Conservation (phyloP, 495 filamentous ascomycete species). For the Tuber indicum region DNA sequence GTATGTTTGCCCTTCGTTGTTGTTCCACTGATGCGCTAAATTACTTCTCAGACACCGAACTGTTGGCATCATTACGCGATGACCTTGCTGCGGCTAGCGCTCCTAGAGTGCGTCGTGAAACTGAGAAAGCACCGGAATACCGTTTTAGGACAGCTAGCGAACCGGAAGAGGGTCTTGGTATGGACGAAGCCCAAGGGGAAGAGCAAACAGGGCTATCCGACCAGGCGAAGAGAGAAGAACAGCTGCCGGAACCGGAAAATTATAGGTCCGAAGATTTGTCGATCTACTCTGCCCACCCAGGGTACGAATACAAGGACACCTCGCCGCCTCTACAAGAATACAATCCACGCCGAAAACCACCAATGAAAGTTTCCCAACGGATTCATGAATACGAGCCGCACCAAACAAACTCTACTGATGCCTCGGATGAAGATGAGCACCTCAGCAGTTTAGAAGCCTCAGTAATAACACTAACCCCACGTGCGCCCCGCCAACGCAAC, state of each 20-base stretch:
- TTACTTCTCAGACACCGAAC: slow-evolving; percentile 24
- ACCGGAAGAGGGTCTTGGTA: slow-evolving; percentile 2
- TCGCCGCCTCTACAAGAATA: slow-evolving; percentile 6
- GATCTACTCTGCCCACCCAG: slow-evolving; percentile 3
- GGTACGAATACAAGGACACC: slow-evolving; percentile 12
- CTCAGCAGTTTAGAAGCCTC: slow-evolving; percentile 23
- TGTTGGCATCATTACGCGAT: slow-evolving; percentile 23
- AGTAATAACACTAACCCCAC: slow-evolving; percentile 12
- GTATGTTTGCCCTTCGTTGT: slow-evolving; percentile 4
- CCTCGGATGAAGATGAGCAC: slow-evolving; percentile 16
- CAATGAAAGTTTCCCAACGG: slow-evolving; percentile 24
- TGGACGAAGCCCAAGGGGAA: not conserved
- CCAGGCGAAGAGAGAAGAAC: not conserved
- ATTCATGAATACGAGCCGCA: slow-evolving; percentile 20
- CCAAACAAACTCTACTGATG: slow-evolving; percentile 15
- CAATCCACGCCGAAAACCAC: slow-evolving; percentile 10
- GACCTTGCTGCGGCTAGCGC: slow-evolving; percentile 22
- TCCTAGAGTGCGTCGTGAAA: slow-evolving; percentile 12
- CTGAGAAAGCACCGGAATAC: slow-evolving; percentile 9
- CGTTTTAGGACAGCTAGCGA: not conserved
- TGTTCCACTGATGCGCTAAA: not conserved
- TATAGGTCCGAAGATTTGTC: not conserved
- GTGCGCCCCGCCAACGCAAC: slow-evolving; percentile 12
- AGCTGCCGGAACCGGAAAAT: not conserved
- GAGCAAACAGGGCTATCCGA: not conserved